These are phyloP conservation scores for Cenchrus fungigraminus DNA, from an alignment of 176 grass and related monocot species.

Conservation along the genomic window DNA sequence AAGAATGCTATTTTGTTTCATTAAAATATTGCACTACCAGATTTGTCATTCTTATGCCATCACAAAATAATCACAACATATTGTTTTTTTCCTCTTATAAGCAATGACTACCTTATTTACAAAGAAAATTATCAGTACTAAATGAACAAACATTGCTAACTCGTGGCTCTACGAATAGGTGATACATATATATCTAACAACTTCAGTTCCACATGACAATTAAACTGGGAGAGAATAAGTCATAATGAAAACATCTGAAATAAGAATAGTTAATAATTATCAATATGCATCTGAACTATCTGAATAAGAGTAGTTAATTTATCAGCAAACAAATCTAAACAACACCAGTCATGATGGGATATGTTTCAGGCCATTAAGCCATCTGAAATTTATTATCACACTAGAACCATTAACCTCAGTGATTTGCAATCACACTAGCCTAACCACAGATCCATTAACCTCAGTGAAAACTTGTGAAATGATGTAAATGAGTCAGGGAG, in stretches of 20 bases:
- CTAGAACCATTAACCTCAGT: too few species aligned
- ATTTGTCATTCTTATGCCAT: constrained; percentile 13
- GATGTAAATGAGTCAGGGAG: too few species aligned
- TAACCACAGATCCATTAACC: too few species aligned
- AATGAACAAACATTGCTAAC: constrained; percentile 48
- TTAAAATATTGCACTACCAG: background rate
- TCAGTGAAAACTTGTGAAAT: too few species aligned
- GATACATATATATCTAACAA: constrained; percentile 20
- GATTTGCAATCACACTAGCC: too few species aligned
- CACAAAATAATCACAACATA: constrained; percentile 19
- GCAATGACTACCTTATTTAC: constrained; percentile 3
- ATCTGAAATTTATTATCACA: too few species aligned
- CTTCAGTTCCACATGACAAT: constrained; percentile 18
- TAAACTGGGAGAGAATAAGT: background rate
- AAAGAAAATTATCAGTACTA: constrained; percentile 25
- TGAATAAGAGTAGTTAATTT: too few species aligned
- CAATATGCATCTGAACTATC: too few species aligned
- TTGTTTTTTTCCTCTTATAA: background rate
- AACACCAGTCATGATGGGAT: too few species aligned
- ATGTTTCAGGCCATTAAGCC: too few species aligned
- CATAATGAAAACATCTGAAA: background rate
- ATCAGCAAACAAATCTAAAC: too few species aligned
- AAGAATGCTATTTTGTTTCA: constrained; percentile 11
- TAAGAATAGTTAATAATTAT: too few species aligned
- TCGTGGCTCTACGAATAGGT: constrained; percentile 69